phyloP scores from a whole-genome alignment of 1,139 yeast genomes.

The Hyphopichia pseudoburtonii region DNA sequence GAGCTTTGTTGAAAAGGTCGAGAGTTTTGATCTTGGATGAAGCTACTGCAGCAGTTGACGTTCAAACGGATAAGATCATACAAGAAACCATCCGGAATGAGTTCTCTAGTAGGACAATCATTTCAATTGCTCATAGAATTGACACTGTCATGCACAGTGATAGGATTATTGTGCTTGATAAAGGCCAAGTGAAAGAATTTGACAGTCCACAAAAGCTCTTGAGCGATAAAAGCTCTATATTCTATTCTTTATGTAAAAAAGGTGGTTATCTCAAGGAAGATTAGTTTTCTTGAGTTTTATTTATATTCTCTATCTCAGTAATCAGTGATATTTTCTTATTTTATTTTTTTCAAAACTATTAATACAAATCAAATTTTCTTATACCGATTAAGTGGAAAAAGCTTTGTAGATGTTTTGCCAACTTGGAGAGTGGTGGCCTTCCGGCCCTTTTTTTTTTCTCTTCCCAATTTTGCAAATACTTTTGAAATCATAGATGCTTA shows the following conservation, averaged over 20 bases:
- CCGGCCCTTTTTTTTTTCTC: no score
- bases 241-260: conserved; percentile 32
- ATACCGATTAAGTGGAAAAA: no score
- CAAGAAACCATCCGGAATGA: conserved; percentile 33
- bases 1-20: conserved; percentile 34
- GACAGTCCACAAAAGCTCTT: conserved; percentile 30
- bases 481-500: no score
- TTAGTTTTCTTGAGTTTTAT: no score
- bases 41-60: conserved; percentile 41
- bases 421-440: no score
- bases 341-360: no score
- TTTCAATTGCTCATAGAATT: conserved; percentile 39
- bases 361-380: no score
- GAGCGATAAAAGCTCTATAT: conserved; percentile 21
- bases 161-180: conserved; percentile 30
- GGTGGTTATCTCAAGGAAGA: conserved; percentile 24
- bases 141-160: conserved; percentile 39
- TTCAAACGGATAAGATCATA: conserved; percentile 35
- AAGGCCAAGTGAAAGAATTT: conserved; percentile 33
- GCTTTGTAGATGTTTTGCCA: no score
- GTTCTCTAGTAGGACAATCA: conserved; percentile 33
- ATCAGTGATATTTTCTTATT: no score
- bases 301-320: no score
- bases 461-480: no score
- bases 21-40: conserved; percentile 36